These are phyloP conservation scores for Prunus mume DNA, from an alignment of 306 rosid species.

Conservation along the genomic window DNA sequence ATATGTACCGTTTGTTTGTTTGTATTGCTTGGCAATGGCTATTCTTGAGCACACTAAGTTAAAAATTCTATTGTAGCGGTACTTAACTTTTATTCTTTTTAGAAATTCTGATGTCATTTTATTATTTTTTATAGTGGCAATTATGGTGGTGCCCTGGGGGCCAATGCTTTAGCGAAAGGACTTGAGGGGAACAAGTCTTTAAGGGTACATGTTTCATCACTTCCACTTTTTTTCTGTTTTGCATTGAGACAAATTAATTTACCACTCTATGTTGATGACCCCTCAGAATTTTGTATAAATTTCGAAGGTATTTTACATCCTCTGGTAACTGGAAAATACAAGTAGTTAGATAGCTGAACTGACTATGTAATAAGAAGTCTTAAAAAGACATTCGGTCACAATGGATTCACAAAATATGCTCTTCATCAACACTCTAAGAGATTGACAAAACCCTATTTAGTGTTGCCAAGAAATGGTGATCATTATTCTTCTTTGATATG, in stretches of 20 bases:
- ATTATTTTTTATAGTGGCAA: slow-evolving; percentile 68
- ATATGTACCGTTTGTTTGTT: neutral
- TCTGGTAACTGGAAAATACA: neutral
- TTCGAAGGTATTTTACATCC: neutral
- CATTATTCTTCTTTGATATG: neutral
- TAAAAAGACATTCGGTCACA: neutral
- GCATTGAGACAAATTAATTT: neutral
- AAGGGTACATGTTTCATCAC: slow-evolving; percentile 49
- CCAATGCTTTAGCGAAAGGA: slow-evolving; percentile 90
- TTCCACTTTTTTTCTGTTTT: neutral
- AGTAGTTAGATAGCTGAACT: neutral
- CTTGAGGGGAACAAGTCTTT: slow-evolving; percentile 90
- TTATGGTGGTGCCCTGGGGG: slow-evolving; percentile 98
- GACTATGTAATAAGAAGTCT: neutral
- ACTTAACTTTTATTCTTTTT: slow-evolving; percentile 22
- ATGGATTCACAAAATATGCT: neutral
- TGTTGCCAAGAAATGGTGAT: neutral
- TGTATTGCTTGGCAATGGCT: slow-evolving; percentile 2
- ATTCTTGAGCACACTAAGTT: slow-evolving; percentile 16
- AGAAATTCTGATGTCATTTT: slow-evolving; percentile 19
- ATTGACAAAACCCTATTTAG: neutral
- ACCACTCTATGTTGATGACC: slow-evolving; percentile 1
- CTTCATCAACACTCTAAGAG: neutral
- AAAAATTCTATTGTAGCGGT: slow-evolving; percentile 7
- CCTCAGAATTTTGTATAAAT: neutral